Evolutionary conservation across 495 filamentous ascomycete genomes (phyloP).

Genomic region (Neurospora tetrasperma): DNA sequence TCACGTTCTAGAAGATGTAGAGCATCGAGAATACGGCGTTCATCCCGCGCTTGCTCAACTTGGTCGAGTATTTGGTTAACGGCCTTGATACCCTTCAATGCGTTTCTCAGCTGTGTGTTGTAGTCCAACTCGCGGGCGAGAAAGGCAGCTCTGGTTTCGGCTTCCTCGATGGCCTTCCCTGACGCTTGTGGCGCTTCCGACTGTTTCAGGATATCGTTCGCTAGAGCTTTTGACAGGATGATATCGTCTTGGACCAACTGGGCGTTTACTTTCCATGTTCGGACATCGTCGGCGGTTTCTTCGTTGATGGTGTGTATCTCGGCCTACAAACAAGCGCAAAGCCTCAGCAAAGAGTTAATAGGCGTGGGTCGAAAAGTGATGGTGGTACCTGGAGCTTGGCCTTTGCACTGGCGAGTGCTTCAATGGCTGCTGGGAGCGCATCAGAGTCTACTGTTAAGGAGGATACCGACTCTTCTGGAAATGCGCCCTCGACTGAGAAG

Average conservation of each 20-base stretch:
- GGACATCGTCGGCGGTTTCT: constrained; percentile 64
- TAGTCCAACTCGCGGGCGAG: constrained; percentile 67
- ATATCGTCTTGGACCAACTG: constrained; percentile 78
- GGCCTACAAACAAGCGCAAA: constrained; percentile 30
- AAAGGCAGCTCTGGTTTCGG: constrained; percentile 57
- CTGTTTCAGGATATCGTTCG: constrained; percentile 62
- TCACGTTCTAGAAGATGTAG: constrained; percentile 41
- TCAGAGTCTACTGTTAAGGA: constrained; percentile 49
- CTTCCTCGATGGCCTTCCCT: constrained; percentile 50
- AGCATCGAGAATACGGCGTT: constrained; percentile 39
- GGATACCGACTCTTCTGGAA: constrained; percentile 65
- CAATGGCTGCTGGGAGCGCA: constrained; percentile 51
- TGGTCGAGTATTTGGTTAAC: constrained; percentile 42
- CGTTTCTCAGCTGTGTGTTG: constrained; percentile 54
- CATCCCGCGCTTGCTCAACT: constrained; percentile 38
- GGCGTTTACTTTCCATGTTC: constrained; percentile 74
- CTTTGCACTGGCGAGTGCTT: constrained; percentile 54
- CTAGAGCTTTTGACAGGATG: constrained; percentile 56
- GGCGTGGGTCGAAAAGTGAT: background rate
- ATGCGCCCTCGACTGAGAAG: constrained; percentile 59
- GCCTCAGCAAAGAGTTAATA: constrained; percentile 3
- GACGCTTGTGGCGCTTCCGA: constrained; percentile 55
- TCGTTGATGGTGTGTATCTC: constrained; percentile 65
- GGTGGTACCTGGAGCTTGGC: constrained; percentile 55
- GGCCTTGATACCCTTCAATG: constrained; percentile 48